A percentile compares a stretch with the other conserved stretches of the same genome.
These are phyloP conservation scores for Ostreobium quekettii DNA, from an alignment of 139 green algal genomes.

Conservation along the genomic window DNA sequence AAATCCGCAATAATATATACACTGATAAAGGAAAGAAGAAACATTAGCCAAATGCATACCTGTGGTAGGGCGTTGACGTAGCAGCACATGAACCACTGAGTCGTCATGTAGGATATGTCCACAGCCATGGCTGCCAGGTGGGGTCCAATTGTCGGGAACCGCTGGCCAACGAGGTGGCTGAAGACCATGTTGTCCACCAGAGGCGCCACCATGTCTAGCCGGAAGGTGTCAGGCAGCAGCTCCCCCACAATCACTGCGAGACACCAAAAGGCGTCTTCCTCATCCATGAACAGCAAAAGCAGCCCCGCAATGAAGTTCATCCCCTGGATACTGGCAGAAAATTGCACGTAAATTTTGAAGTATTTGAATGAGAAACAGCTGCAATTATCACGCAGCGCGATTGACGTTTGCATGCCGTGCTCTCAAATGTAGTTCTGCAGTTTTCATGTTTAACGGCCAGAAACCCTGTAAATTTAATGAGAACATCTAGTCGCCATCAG, in stretches of 20 bases:
- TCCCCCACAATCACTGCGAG: conserved; percentile 63
- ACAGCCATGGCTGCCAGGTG: conserved; percentile 53
- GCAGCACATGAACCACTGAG: conserved; percentile 74
- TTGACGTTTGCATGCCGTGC: too few relatives aligned
- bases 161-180: conserved; percentile 38
- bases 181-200: conserved; percentile 68
- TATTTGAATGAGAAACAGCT: too few relatives aligned
- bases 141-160: conserved; percentile 42
- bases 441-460: too few relatives aligned
- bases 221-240: conserved; percentile 70
- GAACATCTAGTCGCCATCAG: too few relatives aligned
- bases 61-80: conserved; percentile 88
- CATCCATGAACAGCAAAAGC: conserved; percentile 76
- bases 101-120: conserved; percentile 46
- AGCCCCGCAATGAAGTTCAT: conserved; percentile 81
- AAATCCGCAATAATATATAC: too few relatives aligned
- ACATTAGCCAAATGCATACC: too few relatives aligned
- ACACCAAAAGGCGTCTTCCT: conserved; percentile 88
- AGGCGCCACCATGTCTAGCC: conserved; percentile 62
- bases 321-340: conserved; percentile 32
- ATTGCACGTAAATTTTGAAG: neutral
- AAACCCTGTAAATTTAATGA: too few relatives aligned
- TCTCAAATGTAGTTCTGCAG: too few relatives aligned
- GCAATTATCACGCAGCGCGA: too few relatives aligned
- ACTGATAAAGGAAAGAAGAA: too few relatives aligned